Base-by-base conservation (phyloP, 805 yeast genomes). In the Debaryomyces hansenii region DNA sequence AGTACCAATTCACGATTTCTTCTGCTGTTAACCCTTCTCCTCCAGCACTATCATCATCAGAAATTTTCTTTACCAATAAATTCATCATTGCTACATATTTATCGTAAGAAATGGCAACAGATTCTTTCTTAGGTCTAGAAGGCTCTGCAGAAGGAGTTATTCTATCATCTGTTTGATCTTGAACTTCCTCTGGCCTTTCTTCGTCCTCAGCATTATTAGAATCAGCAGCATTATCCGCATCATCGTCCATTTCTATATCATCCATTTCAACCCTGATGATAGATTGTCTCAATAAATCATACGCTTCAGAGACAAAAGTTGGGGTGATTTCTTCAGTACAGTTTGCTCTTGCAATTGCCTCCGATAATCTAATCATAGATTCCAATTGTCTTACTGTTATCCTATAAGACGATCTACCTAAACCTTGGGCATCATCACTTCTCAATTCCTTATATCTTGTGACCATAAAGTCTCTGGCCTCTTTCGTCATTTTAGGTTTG, bases 381-480 rank as follows among this genome's bases (percentile, higher is more conserved):
- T 92, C 99, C 59, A 94, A 77, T 64, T 94, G 99, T 75, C 99
- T 87, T 31, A 94, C 99, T 0, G 99, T 94, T 57, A 94, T 94
- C 64, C 98, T 77, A 65, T 92, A 92, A 49, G 96, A 86, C 42
- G 90, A 82, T 61, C 92, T 77, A 16, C 88, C 87, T 43, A 85
- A 72, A 1, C 96, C 97, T 64, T 87, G 95, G 1, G 97, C 88
- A 66, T 92, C 98, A 60, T 89, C 94, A 32, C 80, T 80, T 66
- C 99, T 79, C 51, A 92, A 76, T 58, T 87, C 95, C 62, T 88
- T 89, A 67, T 92, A 92, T 53, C 85, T 80, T 42, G 80, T 73
- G 28, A 92, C 92, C 55, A 92, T 71, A 51, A 78, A 81, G 46
- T 82, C 84, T 55, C 96, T 75, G 1, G 98, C 94, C 45, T 82